These are phyloP conservation scores for Tolypocladium album DNA, from an alignment of 2,329 filamentous ascomycete genomes.

Conservation along the genomic window DNA sequence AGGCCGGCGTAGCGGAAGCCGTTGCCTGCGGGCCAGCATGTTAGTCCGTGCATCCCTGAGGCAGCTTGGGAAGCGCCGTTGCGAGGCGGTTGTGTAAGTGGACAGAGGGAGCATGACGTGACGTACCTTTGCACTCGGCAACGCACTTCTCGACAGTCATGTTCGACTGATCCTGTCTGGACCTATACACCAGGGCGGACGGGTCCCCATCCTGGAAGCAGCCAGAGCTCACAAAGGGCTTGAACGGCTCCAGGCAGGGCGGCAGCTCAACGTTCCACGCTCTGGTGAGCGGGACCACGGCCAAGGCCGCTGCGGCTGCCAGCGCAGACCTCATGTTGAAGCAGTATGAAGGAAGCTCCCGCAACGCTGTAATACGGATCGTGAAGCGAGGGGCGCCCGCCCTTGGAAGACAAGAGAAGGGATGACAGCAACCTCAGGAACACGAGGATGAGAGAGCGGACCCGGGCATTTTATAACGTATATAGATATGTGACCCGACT, in stretches of 20 bases:
- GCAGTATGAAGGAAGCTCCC: conserved; percentile 3
- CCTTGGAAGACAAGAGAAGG: neutral
- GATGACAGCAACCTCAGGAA: neutral
- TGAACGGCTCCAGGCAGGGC: conserved; percentile 31
- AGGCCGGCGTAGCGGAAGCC: conserved; percentile 40
- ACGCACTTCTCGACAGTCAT: conserved; percentile 39
- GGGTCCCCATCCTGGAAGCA: conserved; percentile 31
- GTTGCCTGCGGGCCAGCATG: conserved; percentile 22
- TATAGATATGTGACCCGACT: neutral
- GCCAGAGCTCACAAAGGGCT: conserved; percentile 36
- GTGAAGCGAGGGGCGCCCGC: neutral
- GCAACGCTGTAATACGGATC: neutral
- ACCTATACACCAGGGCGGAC: conserved; percentile 30
- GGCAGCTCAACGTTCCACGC: conserved; percentile 34
- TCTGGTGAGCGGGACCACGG: conserved; percentile 23
- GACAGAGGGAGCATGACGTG: neutral
- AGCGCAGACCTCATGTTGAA: conserved; percentile 10
- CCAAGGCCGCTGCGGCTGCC: conserved; percentile 24
- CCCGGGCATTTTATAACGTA: neutral
- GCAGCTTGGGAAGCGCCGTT: neutral
- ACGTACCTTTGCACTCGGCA: conserved; percentile 36
- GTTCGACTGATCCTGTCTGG: conserved; percentile 20
- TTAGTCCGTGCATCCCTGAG: neutral
- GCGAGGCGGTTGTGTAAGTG: neutral
- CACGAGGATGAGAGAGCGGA: neutral